Conservation (phyloP, 139 green algal genomes). For the Closterium sp. region DNA sequence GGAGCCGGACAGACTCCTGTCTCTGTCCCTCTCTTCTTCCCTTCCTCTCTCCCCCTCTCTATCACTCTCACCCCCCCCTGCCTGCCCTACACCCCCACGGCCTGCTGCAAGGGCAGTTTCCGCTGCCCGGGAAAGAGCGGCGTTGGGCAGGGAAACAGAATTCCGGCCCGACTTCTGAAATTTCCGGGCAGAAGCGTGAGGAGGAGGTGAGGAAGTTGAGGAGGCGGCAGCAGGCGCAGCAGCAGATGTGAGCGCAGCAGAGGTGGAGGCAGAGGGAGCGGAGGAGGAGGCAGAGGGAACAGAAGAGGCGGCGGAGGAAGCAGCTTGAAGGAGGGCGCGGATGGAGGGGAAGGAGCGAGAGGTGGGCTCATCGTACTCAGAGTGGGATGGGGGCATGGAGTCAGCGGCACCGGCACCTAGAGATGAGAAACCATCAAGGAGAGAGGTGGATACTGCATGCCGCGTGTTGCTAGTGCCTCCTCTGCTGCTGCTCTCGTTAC, state of each 20-base stretch:
- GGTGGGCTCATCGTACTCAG: neutral
- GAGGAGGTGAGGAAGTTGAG: neutral
- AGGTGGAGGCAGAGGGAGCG: neutral
- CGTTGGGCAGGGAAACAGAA: neutral
- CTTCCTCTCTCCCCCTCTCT: neutral
- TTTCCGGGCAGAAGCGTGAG: neutral
- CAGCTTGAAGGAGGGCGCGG: neutral
- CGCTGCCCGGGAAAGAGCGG: neutral
- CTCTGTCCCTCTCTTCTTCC: neutral
- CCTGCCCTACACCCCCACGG: neutral
- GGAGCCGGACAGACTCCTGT: neutral
- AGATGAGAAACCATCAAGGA: neutral
- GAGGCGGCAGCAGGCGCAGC: neutral
- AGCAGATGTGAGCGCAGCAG: neutral
- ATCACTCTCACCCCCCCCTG: neutral
- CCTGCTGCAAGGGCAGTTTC: neutral
- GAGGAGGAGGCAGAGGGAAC: neutral
- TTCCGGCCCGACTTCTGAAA: neutral
- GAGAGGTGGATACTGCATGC: neutral
- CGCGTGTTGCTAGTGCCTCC: neutral
- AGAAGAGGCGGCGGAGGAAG: neutral
- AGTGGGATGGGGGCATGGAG: neutral
- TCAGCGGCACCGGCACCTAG: neutral
- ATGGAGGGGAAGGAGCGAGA: neutral
- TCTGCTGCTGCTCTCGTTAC: neutral